phyloP scores from a whole-genome alignment of 441 rosid species.

The Brassica balearica region DNA sequence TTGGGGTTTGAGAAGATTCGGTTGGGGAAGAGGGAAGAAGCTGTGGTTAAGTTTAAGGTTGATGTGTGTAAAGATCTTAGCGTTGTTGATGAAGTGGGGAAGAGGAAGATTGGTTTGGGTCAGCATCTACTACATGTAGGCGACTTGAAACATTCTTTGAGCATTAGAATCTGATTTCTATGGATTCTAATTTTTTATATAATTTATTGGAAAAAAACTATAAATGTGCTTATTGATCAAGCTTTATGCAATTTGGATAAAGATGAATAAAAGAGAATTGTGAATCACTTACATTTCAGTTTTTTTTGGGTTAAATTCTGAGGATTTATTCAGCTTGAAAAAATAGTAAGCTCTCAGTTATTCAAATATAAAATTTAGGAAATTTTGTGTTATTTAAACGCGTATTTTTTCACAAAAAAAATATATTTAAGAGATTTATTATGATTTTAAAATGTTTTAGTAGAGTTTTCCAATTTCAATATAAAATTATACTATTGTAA shows the following conservation, averaged over 20 bases:
- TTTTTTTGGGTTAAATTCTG: not conserved
- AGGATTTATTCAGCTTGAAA: not conserved
- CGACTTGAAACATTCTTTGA: constrained; percentile 63
- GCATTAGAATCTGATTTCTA: constrained; percentile 56
- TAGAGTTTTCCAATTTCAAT: not conserved
- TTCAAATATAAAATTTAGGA: not conserved
- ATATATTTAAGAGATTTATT: not conserved
- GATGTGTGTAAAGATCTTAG: constrained; percentile 82
- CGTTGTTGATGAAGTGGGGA: constrained; percentile 75
- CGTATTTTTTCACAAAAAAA: not conserved
- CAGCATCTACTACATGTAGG: constrained; percentile 82
- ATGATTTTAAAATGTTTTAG: not conserved
- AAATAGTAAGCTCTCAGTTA: not conserved
- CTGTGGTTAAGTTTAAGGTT: constrained; percentile 59
- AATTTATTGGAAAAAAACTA: not conserved
- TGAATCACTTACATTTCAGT: constrained; percentile 17
- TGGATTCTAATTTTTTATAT: not conserved
- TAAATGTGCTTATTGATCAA: constrained; percentile 31
- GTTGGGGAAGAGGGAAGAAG: constrained; percentile 47
- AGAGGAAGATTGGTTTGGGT: constrained; percentile 71
- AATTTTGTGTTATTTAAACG: not conserved
- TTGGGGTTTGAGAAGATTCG: constrained; percentile 77
- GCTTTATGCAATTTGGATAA: constrained; percentile 34
- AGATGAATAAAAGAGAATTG: constrained; percentile 34
- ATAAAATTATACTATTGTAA: not conserved